Conservation (phyloP, 2,329 filamentous ascomycete genomes). For the Diaporthe sp. region DNA sequence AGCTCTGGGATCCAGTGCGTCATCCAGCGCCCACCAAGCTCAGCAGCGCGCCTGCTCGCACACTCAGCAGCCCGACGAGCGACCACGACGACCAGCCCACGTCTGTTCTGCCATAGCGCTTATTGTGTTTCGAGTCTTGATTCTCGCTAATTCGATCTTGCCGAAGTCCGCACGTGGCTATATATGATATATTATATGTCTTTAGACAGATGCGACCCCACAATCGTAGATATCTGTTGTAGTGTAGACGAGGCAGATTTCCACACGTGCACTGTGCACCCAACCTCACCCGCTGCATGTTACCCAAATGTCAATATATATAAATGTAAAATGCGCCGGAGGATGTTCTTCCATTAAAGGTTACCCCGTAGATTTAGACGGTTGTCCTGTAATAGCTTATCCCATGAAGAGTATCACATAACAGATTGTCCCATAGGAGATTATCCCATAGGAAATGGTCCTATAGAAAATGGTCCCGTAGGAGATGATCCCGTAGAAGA, state of each 20-base stretch:
- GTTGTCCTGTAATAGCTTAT: too few species aligned
- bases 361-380: too few species aligned
- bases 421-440: too few species aligned
- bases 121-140: not conserved
- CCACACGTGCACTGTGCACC: not conserved
- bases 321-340: not conserved
- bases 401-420: not conserved
- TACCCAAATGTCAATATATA: not conserved
- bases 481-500: not conserved
- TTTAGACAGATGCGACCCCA: not conserved
- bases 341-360: not conserved
- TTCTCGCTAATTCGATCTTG: constrained; percentile 14
- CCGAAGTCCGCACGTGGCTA: constrained; percentile 11
- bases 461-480: not conserved
- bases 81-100: not conserved
- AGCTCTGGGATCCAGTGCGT: constrained; percentile 22
- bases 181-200: not conserved
- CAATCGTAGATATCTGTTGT: not conserved
- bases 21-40: constrained; percentile 9
- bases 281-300: not conserved
- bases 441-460: too few species aligned
- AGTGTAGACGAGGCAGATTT: not conserved
- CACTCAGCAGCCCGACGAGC: not conserved
- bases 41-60: not conserved
- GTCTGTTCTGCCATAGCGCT: not conserved